Evolutionary conservation across 495 filamentous ascomycete species (phyloP).

Genomic region (Letharia lupina): DNA sequence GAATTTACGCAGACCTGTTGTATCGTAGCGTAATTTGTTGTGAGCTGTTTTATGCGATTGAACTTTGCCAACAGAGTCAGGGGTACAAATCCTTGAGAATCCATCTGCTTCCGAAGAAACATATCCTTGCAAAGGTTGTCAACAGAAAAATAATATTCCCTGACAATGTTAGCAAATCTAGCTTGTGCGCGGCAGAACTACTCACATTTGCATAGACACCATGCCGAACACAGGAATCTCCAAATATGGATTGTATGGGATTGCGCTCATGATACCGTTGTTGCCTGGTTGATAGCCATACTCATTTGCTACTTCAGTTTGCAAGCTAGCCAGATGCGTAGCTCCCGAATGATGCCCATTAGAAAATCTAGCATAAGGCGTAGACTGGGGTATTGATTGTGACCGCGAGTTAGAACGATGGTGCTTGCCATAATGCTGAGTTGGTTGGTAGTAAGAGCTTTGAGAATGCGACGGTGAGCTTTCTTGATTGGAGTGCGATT

Average conservation of each 20-base stretch:
- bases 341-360: slow-evolving; percentile 27
- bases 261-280: slow-evolving; percentile 50
- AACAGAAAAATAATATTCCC: slow-evolving; percentile 91
- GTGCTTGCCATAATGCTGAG: slow-evolving; percentile 23
- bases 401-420: slow-evolving; percentile 41
- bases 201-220: slow-evolving; percentile 62
- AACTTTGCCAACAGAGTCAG: slow-evolving; percentile 70
- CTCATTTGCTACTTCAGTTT: slow-evolving; percentile 32
- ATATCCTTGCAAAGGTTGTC: slow-evolving; percentile 94
- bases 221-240: slow-evolving; percentile 48
- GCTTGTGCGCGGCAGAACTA: neutral
- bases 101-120: slow-evolving; percentile 85
- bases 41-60: slow-evolving; percentile 70
- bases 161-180: slow-evolving; percentile 23
- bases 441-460: slow-evolving; percentile 13
- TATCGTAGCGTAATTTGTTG: slow-evolving; percentile 62
- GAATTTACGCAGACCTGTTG: slow-evolving; percentile 65
- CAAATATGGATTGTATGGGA: slow-evolving; percentile 49
- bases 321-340: slow-evolving; percentile 25
- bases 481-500: slow-evolving; percentile 23
- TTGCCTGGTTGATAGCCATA: slow-evolving; percentile 47
- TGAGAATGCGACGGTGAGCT: slow-evolving; percentile 24
- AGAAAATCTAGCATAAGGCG: slow-evolving; percentile 25
- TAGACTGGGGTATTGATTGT: slow-evolving; percentile 41
- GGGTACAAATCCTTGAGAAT: slow-evolving; percentile 84